Base-by-base conservation (phyloP, 2,329 filamentous ascomycete species). In the Alternaria sp. region DNA sequence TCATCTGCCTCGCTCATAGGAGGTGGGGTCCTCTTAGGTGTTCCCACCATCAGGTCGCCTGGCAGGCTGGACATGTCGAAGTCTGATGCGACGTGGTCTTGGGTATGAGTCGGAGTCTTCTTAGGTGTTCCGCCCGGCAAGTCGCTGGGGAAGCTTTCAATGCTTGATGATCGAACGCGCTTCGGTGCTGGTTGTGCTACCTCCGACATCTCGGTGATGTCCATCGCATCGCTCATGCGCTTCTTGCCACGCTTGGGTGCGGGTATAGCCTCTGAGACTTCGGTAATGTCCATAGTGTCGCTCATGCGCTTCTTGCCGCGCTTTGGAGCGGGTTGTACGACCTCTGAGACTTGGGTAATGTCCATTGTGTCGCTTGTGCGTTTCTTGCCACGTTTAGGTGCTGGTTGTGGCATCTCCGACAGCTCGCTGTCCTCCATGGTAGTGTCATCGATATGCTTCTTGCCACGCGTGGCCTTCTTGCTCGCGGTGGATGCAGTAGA, bases 1-100 rank as follows among this genome's bases (percentile, higher is more conserved):
- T 62, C 62, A 26, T 69, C 67, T 11, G 70, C 61, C 7, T 68
- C 69, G 52, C 56, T 66, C 36, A 57, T 59, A 25, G 63, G 65
- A 12, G 69, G 63, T 21, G 72, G 70, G 11, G 66, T 70, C 50
- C 72, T 67, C 66, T 67, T 80, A 79, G 70, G 72, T 52, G 44
- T 89, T 83, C 71, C 65, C 40, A 68, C 59, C 23, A 67, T 62
- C 12, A 70, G 54, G 19, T 66, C 66, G 15, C 55, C 62, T 2
- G 69, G 67, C 13, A 71, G 50, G 30, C 68, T 71, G 4, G 71
- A 70, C 43, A 70, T 71, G 17, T 71, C 66, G 30, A 64, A 64
- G 11, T 51, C 55, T 12, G 61, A 51, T 12, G 44, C 49, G 17
- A 36, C 52, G 15, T 62, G 61, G 17, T 69, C 68, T 13, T 28